These are phyloP conservation scores for Metschnikowia proteae DNA, from an alignment of 805 yeast genomes.

Conservation along the genomic window DNA sequence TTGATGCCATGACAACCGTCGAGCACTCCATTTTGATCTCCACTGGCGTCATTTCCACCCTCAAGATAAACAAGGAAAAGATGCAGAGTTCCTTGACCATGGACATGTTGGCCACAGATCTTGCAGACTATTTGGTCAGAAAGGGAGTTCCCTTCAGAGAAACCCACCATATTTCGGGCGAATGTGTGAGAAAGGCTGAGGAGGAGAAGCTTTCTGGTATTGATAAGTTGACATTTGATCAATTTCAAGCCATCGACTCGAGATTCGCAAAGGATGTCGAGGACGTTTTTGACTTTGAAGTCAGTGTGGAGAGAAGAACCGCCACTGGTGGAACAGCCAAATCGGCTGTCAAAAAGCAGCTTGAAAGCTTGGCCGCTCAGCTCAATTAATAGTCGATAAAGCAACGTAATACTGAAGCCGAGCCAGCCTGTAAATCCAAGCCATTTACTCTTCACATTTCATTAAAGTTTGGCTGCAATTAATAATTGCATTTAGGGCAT, in stretches of 20 bases:
- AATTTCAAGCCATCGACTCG: slow-evolving; percentile 72
- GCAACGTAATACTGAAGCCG: too few relatives aligned
- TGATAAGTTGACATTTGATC: slow-evolving; percentile 74
- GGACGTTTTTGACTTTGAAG: slow-evolving; percentile 87
- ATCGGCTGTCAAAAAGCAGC: slow-evolving; percentile 78
- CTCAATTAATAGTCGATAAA: slow-evolving; percentile 8
- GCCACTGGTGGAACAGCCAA: slow-evolving; percentile 98
- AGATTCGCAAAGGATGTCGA: slow-evolving; percentile 80
- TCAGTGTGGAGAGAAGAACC: slow-evolving; percentile 91
- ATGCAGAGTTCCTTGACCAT: slow-evolving; percentile 90
- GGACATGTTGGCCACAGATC: slow-evolving; percentile 99
- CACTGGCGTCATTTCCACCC: slow-evolving; percentile 92
- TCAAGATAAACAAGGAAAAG: slow-evolving; percentile 62
- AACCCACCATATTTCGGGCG: slow-evolving; percentile 98
- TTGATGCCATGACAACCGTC: slow-evolving; percentile 84
- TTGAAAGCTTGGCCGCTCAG: slow-evolving; percentile 35
- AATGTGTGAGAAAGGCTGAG: slow-evolving; percentile 91
- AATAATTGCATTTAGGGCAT: too few relatives aligned
- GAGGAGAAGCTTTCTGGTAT: slow-evolving; percentile 73
- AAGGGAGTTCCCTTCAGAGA: slow-evolving; percentile 99
- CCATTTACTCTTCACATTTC: too few relatives aligned
- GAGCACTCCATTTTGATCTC: slow-evolving; percentile 93
- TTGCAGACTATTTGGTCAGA: slow-evolving; percentile 95
- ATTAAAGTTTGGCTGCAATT: too few relatives aligned
- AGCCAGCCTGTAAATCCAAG: too few relatives aligned